Percentiles rank a stretch among this genome's conserved stretches.
Evolutionary conservation across 2,329 filamentous ascomycete genomes (phyloP).

Genomic region (Bipolaris victoriae): DNA sequence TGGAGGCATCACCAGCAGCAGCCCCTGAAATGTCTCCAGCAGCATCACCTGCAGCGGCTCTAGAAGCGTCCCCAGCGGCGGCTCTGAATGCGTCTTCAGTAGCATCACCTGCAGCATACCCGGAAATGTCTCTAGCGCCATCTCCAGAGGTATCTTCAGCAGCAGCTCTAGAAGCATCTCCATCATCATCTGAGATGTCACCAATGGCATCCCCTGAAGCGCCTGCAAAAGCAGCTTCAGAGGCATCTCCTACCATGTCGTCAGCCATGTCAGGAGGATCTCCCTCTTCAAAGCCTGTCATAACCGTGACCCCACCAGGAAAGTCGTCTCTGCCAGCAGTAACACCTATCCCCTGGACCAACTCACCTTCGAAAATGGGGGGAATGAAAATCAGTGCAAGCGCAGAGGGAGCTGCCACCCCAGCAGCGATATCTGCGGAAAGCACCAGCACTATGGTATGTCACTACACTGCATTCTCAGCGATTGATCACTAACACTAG

Average conservation of each 20-base stretch:
- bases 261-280: neutral
- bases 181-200: no score
- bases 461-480: neutral
- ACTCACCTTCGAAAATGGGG: neutral
- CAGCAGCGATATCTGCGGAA: conserved; percentile 8
- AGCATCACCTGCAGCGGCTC: no score
- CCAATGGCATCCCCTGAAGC: neutral
- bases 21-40: no score
- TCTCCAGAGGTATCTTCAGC: no score
- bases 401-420: neutral
- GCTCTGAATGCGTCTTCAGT: no score
- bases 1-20: no score
- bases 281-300: neutral
- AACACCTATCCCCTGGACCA: conserved; percentile 10
- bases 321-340: conserved; percentile 14
- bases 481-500: neutral
- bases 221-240: neutral
- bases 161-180: no score
- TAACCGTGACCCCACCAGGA: conserved; percentile 4
- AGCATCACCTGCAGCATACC: no score
- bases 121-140: no score
- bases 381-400: neutral
- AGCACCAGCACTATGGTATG: conserved; percentile 25
- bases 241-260: neutral
- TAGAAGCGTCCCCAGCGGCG: no score